These are phyloP conservation scores for Rubia peregrina DNA, from an alignment of 305 asterid genomes.

Conservation along the genomic window DNA sequence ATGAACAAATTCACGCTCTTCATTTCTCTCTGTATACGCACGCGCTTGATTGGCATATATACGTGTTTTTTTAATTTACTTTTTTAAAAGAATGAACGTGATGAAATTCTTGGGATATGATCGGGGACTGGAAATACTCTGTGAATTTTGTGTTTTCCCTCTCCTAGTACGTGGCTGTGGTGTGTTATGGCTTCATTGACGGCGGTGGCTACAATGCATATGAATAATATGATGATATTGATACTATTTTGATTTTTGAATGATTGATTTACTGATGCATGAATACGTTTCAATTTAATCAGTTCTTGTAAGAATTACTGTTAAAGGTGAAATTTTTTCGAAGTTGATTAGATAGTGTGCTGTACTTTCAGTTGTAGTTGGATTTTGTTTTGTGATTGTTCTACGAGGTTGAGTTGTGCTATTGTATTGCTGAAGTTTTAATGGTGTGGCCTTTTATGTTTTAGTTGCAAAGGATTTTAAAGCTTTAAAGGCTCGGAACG, in stretches of 20 bases:
- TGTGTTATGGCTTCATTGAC: not conserved
- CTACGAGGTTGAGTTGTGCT: not conserved
- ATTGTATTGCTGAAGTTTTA: not conserved
- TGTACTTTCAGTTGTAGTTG: not conserved
- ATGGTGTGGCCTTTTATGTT: not conserved
- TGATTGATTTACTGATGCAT: not conserved
- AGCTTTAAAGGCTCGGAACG: constrained; percentile 14
- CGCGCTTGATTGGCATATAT: not conserved
- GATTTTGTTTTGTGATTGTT: not conserved
- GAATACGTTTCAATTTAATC: not conserved
- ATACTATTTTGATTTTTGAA: not conserved
- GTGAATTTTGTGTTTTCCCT: not conserved
- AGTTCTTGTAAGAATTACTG: not conserved
- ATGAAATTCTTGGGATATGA: not conserved
- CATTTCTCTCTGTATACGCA: not conserved
- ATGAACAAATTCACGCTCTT: not conserved
- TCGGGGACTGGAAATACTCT: not conserved
- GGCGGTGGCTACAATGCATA: not conserved
- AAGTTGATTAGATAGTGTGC: not conserved
- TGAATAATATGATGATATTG: not conserved
- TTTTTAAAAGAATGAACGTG: not conserved
- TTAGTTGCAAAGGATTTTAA: constrained; percentile 1
- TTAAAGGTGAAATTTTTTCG: not conserved
- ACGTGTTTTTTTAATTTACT: not conserved
- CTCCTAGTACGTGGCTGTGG: not conserved